These are phyloP conservation scores for Rhexocercosporidium sp. DNA, from an alignment of 2,329 filamentous ascomycete species.

Conservation along the genomic window DNA sequence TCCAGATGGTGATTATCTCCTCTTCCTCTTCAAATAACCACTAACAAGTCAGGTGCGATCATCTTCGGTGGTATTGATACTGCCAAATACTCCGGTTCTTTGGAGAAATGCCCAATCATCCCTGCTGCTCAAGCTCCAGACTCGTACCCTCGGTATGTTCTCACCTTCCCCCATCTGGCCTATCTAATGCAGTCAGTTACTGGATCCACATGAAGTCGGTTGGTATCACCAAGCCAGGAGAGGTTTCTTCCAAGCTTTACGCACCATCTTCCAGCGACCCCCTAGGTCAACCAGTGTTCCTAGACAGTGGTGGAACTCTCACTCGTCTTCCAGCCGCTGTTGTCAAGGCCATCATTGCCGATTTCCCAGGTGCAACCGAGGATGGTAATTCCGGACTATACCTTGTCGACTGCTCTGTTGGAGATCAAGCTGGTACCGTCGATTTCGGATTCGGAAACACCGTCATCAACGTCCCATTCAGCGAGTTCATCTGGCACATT, in stretches of 20 bases:
- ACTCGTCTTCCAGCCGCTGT: slow-evolving; percentile 22
- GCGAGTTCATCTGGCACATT: slow-evolving; percentile 29
- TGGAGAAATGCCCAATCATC: slow-evolving; percentile 29
- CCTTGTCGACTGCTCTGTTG: slow-evolving; percentile 17
- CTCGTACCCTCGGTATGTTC: slow-evolving; percentile 3
- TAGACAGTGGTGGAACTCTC: slow-evolving; percentile 28
- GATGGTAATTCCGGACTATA: slow-evolving; percentile 20
- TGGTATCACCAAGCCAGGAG: slow-evolving; percentile 28
- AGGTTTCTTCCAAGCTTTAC: slow-evolving; percentile 14
- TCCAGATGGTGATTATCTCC: slow-evolving; percentile 6
- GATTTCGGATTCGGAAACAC: slow-evolving; percentile 29
- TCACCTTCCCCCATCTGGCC: not conserved
- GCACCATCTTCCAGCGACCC: slow-evolving; percentile 8
- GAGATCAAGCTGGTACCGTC: slow-evolving; percentile 17
- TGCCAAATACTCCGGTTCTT: slow-evolving; percentile 18
- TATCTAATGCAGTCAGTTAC: slow-evolving; percentile 12
- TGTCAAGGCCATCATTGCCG: slow-evolving; percentile 23
- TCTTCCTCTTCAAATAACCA: too few relatives aligned
- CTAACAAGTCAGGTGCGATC: slow-evolving; percentile 19
- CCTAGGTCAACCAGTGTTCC: slow-evolving; percentile 25
- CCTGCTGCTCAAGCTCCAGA: slow-evolving; percentile 25
- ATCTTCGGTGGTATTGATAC: slow-evolving; percentile 28
- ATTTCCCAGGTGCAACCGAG: slow-evolving; percentile 24
- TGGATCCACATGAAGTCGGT: slow-evolving; percentile 30
- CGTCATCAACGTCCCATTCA: slow-evolving; percentile 26